Evolutionary conservation across 1,139 yeast species (phyloP), one percentile per base, ranked within the genome.

Genomic region (Yamadazyma jaroonii): DNA sequence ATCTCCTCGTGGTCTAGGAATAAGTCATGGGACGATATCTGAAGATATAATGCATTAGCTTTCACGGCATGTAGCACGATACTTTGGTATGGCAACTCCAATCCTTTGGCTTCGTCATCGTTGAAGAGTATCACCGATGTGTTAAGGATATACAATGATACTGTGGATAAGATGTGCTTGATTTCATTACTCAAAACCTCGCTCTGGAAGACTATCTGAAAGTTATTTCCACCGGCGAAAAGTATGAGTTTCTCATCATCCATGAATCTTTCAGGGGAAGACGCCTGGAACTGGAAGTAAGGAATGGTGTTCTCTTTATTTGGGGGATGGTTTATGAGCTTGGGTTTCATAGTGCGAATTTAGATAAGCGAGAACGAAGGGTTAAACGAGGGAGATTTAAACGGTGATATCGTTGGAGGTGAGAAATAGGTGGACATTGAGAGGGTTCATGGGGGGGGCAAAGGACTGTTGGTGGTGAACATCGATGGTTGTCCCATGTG

Each of bases 211-310:
- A 37, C 23, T 3, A 47, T 40, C 35, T 11, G 34, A 37, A 46
- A 63, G 23, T 45, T 45, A 4, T 45, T 9, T 3, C 71, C 72
- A 4, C 76, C 76, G 5, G 65, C 71, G 43, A 67, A 63, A 8
- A 72, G 48, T 22, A 72, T 67, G 41, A 61, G 56, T 47, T 69
- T 68, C 47, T 72, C 77, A 40, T 67, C 72, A 36, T 65, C 70
- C 17, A 54, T 61, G 14, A 60, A 71, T 31, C 52, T 47, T 32
- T 65, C 74, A 1, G 77, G 77, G 2, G 69, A 63, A 20, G 66
- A 64, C 6, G 66, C 53, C 37, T 59, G 69, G 46, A 64, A 71
- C 20, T 56, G 49, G 10, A 51, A 41, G 11, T 54, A 49, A 4
- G 66, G 63, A 10, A 69, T 59, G 8, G 77, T 70, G 50, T 71